Evolutionary conservation across 176 grass and related monocot species (phyloP).

Genomic region (Oryza officinalis): DNA sequence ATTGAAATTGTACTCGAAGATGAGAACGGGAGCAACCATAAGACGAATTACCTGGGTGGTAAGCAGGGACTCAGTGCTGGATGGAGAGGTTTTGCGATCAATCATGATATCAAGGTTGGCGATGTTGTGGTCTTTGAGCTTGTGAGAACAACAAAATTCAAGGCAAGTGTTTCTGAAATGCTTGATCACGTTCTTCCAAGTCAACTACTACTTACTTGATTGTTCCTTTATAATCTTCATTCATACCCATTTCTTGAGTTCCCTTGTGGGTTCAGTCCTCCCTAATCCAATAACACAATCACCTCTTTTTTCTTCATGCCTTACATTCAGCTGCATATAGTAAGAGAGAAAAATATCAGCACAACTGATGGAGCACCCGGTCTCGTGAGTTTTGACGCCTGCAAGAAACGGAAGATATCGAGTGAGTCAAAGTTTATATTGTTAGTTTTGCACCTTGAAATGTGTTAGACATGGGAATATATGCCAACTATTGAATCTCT

Average conservation of each 20-base stretch:
- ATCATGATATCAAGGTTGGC: slow-evolving; percentile 40
- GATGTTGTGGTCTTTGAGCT: slow-evolving; percentile 51
- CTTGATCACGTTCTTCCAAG: background rate
- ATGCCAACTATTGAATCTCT: background rate
- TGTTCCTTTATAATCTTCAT: background rate
- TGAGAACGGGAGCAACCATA: slow-evolving; percentile 37
- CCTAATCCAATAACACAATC: background rate
- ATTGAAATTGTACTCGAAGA: slow-evolving; percentile 37
- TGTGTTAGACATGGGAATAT: background rate
- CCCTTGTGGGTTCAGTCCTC: background rate
- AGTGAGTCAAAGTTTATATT: slow-evolving; percentile 31
- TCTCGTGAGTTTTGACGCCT: slow-evolving; percentile 15
- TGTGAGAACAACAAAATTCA: slow-evolving; percentile 34
- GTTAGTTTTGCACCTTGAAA: background rate
- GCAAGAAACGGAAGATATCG: slow-evolving; percentile 25
- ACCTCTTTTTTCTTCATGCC: background rate
- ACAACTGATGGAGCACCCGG: slow-evolving; percentile 36
- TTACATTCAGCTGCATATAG: slow-evolving; percentile 41
- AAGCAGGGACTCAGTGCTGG: slow-evolving; percentile 53
- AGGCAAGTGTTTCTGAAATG: slow-evolving; percentile 35
- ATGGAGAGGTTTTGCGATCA: slow-evolving; percentile 48
- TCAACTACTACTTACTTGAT: background rate
- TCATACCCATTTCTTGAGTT: slow-evolving; percentile 25
- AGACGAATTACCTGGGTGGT: slow-evolving; percentile 8
- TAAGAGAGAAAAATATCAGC: slow-evolving; percentile 23